Evolutionary conservation across 2,329 filamentous ascomycete genomes (phyloP).

Genomic region (Alternaria triticimaculans): DNA sequence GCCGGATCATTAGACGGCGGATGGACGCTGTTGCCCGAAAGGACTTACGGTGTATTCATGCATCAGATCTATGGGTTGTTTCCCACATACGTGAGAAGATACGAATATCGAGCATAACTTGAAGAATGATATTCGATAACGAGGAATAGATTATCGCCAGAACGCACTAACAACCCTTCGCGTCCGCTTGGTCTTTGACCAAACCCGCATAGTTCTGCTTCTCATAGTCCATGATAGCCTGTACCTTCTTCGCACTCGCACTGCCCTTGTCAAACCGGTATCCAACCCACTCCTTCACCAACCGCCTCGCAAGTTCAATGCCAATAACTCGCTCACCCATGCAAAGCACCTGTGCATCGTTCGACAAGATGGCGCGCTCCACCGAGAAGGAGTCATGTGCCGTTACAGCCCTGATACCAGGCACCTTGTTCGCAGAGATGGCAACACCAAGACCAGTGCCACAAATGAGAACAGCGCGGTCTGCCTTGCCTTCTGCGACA

Average conservation of each 20-base stretch:
- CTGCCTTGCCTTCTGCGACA: constrained; percentile 68
- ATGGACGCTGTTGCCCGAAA: fast-evolving
- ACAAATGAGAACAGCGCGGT: constrained; percentile 82
- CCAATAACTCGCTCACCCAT: constrained; percentile 86
- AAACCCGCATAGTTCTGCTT: constrained; percentile 42
- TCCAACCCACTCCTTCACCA: constrained; percentile 84
- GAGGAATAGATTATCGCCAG: neutral
- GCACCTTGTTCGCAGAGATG: constrained; percentile 88
- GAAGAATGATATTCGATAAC: neutral
- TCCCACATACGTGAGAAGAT: neutral
- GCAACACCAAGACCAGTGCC: constrained; percentile 87
- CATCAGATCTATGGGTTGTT: too few species aligned
- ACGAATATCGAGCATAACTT: neutral
- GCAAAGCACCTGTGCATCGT: constrained; percentile 86
- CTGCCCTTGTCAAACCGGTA: constrained; percentile 77
- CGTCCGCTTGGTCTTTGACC: constrained; percentile 18
- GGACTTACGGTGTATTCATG: too few species aligned
- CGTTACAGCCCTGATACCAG: constrained; percentile 83
- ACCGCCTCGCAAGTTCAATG: constrained; percentile 76
- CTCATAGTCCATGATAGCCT: constrained; percentile 58
- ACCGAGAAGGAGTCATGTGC: constrained; percentile 87
- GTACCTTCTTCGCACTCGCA: constrained; percentile 65
- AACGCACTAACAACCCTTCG: neutral
- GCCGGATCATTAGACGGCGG: neutral
- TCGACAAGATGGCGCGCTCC: constrained; percentile 80